Base-by-base conservation (phyloP, 2,329 filamentous ascomycete genomes). In the Purpureocillium takamizusanense region DNA sequence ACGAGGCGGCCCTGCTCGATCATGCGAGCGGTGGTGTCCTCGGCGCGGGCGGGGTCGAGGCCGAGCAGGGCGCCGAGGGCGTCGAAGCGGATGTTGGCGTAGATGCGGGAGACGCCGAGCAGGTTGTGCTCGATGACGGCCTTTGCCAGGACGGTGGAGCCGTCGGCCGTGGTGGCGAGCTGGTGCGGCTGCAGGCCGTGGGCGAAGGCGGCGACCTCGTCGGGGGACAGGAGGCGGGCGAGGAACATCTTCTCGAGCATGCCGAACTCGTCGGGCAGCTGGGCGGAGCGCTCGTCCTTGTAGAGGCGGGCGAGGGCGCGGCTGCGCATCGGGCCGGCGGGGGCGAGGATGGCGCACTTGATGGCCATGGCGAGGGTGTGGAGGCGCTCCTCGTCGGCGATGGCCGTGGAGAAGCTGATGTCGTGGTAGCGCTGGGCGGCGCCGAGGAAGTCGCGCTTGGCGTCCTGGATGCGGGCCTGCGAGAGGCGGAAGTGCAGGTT, bases 181-280 rank as follows among this genome's bases (percentile, higher is more conserved):
- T 98, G 92, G 62, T 98, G 92, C 16, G 86, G 83, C 40, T 79
- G 74, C 35, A 98, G 70, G 37, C 80, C 81, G 50, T 83, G 70
- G 0, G 89, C 83, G 55, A 98, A 98, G 39, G 85, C 81, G 29
- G 81, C 78, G 31, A 95, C 87, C 63, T 98, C 92, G n/a, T 71
- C 74, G 0, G 83, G 78, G 1, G 78, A 76, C 35, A 98, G 71
- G 4, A 98, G 70, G 6, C 89, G 78, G 60, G 97, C 87, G 35
- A 97, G 72, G 60, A 94, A 95, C 78, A 98, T 97, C 69, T 97
- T 97, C 67, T 97, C 92, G 12, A 98, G 68, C 38, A 98, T 95
- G 35, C 78, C 71, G 55, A 84, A 90, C 62, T 97, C n/a, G n/a
- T n/a, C 86, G 25, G 82, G 76, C 2, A 92, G 75, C 36, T 80